Conservation (phyloP, 441 rosid genomes). For the Gossypium laxum region DNA sequence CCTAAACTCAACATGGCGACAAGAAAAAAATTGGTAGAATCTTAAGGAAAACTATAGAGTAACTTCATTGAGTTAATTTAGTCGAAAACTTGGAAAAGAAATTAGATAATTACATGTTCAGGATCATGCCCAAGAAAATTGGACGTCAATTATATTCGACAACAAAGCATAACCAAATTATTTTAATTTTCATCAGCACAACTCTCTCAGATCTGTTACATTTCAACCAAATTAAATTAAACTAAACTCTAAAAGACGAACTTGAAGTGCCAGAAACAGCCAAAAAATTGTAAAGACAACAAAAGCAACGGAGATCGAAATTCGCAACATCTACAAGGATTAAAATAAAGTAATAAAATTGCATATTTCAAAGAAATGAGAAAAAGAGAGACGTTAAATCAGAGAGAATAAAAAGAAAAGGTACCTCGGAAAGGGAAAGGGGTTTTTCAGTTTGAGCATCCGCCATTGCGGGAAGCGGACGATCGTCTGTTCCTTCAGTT, state of each 20-base stretch:
- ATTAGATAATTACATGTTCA: background rate
- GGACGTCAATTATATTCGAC: background rate
- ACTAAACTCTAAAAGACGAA: background rate
- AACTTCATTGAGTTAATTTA: background rate
- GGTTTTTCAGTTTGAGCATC: constrained; percentile 34
- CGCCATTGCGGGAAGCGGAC: constrained; percentile 45
- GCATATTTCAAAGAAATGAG: background rate
- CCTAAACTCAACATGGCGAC: background rate
- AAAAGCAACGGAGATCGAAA: constrained; percentile 13
- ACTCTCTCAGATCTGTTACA: background rate
- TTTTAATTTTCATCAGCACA: background rate
- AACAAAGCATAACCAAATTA: background rate
- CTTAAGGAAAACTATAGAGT: background rate
- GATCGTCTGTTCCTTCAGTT: constrained; percentile 1
- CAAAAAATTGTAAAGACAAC: background rate
- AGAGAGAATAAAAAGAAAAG: background rate
- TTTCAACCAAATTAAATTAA: background rate
- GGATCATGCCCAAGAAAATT: background rate
- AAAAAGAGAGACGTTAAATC: background rate
- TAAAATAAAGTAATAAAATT: background rate
- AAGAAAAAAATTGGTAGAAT: background rate
- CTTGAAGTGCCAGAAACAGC: background rate
- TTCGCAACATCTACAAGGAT: background rate
- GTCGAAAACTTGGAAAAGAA: background rate
- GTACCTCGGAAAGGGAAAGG: constrained; percentile 59